phyloP scores from a whole-genome alignment of 768 basidiomycete species.

The Leccinum disarticulatum region DNA sequence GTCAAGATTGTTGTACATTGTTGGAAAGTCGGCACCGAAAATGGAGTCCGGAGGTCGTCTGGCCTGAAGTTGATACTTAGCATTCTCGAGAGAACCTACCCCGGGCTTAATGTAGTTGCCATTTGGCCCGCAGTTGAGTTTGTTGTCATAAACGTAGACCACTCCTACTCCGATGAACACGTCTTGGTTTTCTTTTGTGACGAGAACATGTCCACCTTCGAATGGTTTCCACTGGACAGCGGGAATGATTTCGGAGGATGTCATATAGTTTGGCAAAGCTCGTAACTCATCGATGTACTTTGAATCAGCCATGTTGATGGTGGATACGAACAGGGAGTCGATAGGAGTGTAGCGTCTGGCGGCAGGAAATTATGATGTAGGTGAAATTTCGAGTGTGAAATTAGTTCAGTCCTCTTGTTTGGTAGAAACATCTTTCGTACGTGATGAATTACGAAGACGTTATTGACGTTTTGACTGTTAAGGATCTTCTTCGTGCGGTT shows the following conservation, averaged over 20 bases:
- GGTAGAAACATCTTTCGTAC: too few species aligned
- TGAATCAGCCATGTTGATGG: too few species aligned
- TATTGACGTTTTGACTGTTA: too few species aligned
- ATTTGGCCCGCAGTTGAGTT: not conserved
- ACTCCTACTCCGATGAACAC: not conserved
- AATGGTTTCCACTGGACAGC: not conserved
- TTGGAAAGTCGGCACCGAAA: not conserved
- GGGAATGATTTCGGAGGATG: not conserved
- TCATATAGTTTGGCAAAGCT: not conserved
- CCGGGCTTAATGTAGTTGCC: not conserved
- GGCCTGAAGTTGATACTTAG: not conserved
- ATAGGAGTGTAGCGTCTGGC: too few species aligned
- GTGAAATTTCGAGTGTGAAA: too few species aligned
- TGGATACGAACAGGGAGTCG: too few species aligned
- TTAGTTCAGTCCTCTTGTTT: too few species aligned
- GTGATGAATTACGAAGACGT: too few species aligned
- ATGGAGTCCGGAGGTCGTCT: not conserved
- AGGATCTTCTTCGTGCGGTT: too few species aligned
- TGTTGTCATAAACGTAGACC: not conserved
- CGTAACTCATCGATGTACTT: too few species aligned
- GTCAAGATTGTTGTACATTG: too few species aligned
- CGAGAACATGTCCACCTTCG: not conserved
- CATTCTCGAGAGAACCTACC: not conserved
- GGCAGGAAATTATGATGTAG: too few species aligned
- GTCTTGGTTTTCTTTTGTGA: not conserved